phyloP scores from a whole-genome alignment of 495 filamentous ascomycete species.

The Podospora pseudopauciseta region DNA sequence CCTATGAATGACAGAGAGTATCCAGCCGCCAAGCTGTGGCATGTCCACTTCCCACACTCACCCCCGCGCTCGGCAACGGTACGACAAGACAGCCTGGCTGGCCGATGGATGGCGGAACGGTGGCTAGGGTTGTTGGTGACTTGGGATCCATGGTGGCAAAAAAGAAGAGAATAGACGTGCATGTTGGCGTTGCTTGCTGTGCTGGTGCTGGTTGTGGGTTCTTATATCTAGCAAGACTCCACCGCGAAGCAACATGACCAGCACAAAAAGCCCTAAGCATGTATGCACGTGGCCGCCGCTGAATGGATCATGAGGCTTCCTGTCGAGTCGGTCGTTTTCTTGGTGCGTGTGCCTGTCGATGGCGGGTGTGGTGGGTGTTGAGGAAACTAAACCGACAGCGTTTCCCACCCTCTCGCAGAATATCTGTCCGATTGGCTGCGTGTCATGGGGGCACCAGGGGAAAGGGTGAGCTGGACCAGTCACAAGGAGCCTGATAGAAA shows the following conservation, averaged over 20 bases:
- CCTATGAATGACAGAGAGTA: neutral
- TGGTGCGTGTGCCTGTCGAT: neutral
- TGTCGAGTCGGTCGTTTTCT: neutral
- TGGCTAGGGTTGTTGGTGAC: neutral
- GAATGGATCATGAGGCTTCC: constrained; percentile 17
- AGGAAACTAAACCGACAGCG: neutral
- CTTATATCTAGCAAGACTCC: constrained; percentile 4
- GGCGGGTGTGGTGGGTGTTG: neutral
- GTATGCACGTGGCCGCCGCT: constrained; percentile 31
- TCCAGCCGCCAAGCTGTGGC: neutral
- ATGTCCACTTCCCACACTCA: neutral
- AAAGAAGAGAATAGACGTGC: constrained; percentile 10
- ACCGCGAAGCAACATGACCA: constrained; percentile 21
- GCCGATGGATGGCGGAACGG: neutral
- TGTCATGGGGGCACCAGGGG: neutral
- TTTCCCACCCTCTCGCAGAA: neutral
- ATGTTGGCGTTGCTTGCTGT: neutral
- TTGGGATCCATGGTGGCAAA: neutral
- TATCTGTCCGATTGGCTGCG: neutral
- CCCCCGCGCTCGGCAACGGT: neutral
- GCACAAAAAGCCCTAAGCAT: constrained; percentile 7
- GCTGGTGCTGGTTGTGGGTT: neutral
- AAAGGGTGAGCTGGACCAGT: neutral
- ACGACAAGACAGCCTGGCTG: neutral
- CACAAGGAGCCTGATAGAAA: neutral